Evolutionary conservation across 2,329 filamentous ascomycete species (phyloP), one percentile per base, ranked within the genome.

Genomic region (Teratosphaeria destructans): DNA sequence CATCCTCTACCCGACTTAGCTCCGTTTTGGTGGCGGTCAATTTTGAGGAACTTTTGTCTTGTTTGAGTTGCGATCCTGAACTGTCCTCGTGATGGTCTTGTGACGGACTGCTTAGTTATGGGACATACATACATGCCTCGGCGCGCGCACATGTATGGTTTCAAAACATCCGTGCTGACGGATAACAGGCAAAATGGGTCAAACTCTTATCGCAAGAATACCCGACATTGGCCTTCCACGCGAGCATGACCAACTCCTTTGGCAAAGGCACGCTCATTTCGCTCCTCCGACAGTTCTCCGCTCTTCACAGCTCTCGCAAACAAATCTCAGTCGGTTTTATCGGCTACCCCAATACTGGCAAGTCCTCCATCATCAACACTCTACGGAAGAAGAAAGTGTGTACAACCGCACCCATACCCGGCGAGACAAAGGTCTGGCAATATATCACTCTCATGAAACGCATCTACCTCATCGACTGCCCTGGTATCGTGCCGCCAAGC

Each of bases 21-120:
- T 81, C 89, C 91, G 92, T 97, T 85, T 90, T 97, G 94, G 89
- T 81, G 78, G 43, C 43, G 78, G 82, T 79, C 81, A 90, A 53
- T 88, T 81, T 80, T 85, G 86, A 84, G 81, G 87, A 63, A 78
- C 77, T 82, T 81, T 82, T 77, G 81, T 94, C 87, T 88, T 86
- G 86, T 90, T 88, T 90, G 93, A 97, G 94, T 97, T 96, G 94
- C 97, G 88, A 80, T 80, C 84, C 85, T 83, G 83, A 84, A 83
- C 83, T 52, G 81, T 77, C 82, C 73, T 73, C 74, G 68, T 77
- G 71, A 81, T 81, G 78, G 75, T 78, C 77, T 77, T 77, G 78
- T 92, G 85, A 88, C 84, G 84, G 83, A 83, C 81, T 89, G 97
- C 94, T 95, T 99, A 99, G 94, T 97, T 88, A 90, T 88, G 89